phyloP scores from a whole-genome alignment of 805 yeast genomes.

The Wickerhamiella siamensis region DNA sequence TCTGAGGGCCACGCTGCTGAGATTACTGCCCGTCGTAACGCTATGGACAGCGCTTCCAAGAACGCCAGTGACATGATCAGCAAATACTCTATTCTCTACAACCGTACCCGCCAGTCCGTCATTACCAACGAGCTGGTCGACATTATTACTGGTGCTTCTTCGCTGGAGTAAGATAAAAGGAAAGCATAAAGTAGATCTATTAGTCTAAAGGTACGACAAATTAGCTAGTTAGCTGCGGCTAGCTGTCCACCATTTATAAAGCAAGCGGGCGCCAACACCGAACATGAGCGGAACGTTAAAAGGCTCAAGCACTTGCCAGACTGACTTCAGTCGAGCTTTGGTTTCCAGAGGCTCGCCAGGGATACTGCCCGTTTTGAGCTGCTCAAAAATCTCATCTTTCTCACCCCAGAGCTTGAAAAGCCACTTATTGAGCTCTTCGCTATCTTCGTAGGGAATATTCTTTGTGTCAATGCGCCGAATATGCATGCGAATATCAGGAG shows the following conservation, averaged over 20 bases:
- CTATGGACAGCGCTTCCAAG: conserved; percentile 99
- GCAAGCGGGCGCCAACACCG: conserved; percentile 14
- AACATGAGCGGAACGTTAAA: conserved; percentile 24
- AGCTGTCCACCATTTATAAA: conserved; percentile 1
- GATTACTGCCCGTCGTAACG: conserved; percentile 96
- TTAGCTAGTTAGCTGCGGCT: no score
- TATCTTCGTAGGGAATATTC: conserved; percentile 51
- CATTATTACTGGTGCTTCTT: conserved; percentile 98
- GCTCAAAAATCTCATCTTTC: conserved; percentile 61
- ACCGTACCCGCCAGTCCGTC: conserved; percentile 99
- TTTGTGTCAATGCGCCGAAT: conserved; percentile 41
- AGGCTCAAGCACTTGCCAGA: conserved; percentile 22
- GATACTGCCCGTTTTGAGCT: conserved; percentile 39
- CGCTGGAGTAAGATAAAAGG: conserved; percentile 53
- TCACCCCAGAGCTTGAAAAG: conserved; percentile 54
- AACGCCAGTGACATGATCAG: conserved; percentile 98
- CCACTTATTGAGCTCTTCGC: conserved; percentile 58
- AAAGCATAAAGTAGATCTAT: neutral
- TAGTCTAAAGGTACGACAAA: neutral
- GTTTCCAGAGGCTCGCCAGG: conserved; percentile 22
- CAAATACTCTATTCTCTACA: conserved; percentile 90
- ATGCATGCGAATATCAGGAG: conserved; percentile 49
- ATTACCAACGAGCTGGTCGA: conserved; percentile 99
- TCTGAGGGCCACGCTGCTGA: conserved; percentile 98
- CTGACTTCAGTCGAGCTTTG: conserved; percentile 17